A percentile compares a stretch with the other conserved stretches of the same genome.
Conservation (phyloP, 495 filamentous ascomycete genomes). For the Niebla homalea region DNA sequence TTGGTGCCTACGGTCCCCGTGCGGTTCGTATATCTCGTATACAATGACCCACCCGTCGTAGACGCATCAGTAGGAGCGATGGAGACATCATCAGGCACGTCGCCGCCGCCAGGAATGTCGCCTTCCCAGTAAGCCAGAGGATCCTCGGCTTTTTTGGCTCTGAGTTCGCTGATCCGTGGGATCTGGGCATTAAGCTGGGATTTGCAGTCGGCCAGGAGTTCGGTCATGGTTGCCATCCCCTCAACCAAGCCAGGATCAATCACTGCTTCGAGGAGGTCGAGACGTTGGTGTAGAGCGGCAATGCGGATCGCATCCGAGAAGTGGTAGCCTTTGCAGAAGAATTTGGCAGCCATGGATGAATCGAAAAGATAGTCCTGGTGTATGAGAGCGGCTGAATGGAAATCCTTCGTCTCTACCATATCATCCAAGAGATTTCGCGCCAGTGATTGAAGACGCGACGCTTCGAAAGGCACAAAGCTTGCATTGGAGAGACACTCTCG, state of each 20-base stretch:
- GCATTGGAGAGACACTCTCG: slow-evolving; percentile 74
- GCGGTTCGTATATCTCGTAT: slow-evolving; percentile 80
- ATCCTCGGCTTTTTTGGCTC: slow-evolving; percentile 64
- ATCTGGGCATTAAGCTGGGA: slow-evolving; percentile 71
- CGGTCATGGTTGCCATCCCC: slow-evolving; percentile 61
- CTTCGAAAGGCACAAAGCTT: slow-evolving; percentile 46
- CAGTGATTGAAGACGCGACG: slow-evolving; percentile 45
- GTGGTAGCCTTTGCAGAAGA: slow-evolving; percentile 69
- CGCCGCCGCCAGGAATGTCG: slow-evolving; percentile 36
- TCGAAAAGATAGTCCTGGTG: slow-evolving; percentile 69
- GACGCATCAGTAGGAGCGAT: slow-evolving; percentile 73
- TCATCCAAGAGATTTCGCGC: slow-evolving; percentile 54
- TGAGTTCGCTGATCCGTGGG: slow-evolving; percentile 68
- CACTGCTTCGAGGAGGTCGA: slow-evolving; percentile 38
- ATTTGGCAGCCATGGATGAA: slow-evolving; percentile 46
- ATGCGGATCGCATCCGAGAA: slow-evolving; percentile 77
- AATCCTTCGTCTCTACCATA: slow-evolving; percentile 70
- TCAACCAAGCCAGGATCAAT: slow-evolving; percentile 70
- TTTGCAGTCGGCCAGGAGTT: slow-evolving; percentile 85
- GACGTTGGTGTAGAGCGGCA: slow-evolving; percentile 35
- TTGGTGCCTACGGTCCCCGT: slow-evolving; percentile 47
- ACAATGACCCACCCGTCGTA: slow-evolving; percentile 59
- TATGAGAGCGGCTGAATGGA: slow-evolving; percentile 62
- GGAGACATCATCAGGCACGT: slow-evolving; percentile 83
- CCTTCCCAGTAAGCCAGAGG: slow-evolving; percentile 69